phyloP scores from a whole-genome alignment of 345 rosid genomes.

The Limnanthes douglasii region DNA sequence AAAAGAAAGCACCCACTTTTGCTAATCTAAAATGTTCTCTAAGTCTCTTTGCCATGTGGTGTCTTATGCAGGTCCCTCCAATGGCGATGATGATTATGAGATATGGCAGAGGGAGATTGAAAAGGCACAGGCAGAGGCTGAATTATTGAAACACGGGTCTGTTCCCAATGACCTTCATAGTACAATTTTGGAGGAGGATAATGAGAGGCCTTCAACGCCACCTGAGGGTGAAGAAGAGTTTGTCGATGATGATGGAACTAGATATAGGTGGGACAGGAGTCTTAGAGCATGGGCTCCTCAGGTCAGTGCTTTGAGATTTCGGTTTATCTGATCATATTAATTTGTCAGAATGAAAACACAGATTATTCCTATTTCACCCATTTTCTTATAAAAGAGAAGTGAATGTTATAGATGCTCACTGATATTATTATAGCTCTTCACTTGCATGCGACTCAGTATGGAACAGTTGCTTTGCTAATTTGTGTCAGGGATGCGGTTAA shows the following conservation, averaged over 20 bases:
- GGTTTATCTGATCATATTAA: background rate
- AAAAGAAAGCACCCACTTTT: too few relatives aligned
- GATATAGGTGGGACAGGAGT: constrained; percentile 66
- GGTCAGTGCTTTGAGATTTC: constrained; percentile 28
- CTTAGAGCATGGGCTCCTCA: constrained; percentile 88
- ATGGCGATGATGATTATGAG: constrained; percentile 59
- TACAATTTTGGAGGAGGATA: constrained; percentile 18
- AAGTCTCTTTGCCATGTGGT: constrained; percentile 18
- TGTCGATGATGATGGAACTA: constrained; percentile 88
- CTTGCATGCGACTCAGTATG: too few relatives aligned
- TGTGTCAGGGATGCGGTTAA: too few relatives aligned
- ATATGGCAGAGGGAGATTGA: constrained; percentile 79
- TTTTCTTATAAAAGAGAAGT: too few relatives aligned
- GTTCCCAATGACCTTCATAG: constrained; percentile 14
- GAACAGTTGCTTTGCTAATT: too few relatives aligned
- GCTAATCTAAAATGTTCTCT: too few relatives aligned
- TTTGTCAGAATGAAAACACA: background rate
- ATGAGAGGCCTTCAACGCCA: constrained; percentile 32
- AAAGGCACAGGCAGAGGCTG: constrained; percentile 56
- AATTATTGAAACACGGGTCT: constrained; percentile 33
- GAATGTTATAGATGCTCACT: too few relatives aligned
- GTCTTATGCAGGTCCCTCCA: constrained; percentile 27
- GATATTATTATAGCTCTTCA: too few relatives aligned
- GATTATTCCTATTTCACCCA: too few relatives aligned
- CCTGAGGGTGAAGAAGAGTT: constrained; percentile 93